Percentiles rank a stretch among this genome's conserved stretches.
Conservation (phyloP, 2,329 filamentous ascomycete genomes). For the Aspergillus chevalieri region DNA sequence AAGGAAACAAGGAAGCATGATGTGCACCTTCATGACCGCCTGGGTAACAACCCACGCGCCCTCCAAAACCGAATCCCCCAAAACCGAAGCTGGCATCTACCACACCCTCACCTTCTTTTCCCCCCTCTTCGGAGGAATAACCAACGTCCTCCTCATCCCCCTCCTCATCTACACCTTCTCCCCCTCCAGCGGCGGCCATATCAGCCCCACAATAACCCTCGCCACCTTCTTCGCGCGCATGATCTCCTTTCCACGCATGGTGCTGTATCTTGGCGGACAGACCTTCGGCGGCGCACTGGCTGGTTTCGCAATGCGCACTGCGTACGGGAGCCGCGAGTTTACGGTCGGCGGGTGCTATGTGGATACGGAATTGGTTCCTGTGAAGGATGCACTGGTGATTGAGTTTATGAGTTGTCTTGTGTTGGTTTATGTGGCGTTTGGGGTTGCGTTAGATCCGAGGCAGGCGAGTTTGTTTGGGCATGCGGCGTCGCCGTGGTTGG, state of each 20-base stretch:
- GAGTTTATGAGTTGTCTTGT: conserved; percentile 45
- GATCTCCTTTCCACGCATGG: conserved; percentile 43
- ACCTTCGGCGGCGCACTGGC: conserved; percentile 37
- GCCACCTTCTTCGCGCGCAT: conserved; percentile 48
- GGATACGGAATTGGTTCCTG: conserved; percentile 29
- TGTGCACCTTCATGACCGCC: conserved; percentile 21
- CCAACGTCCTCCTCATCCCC: conserved; percentile 38
- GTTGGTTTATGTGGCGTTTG: conserved; percentile 47
- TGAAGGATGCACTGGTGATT: conserved; percentile 41
- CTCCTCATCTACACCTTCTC: conserved; percentile 47
- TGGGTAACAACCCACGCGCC: conserved; percentile 18
- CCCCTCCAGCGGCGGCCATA: conserved; percentile 47
- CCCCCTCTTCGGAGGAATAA: conserved; percentile 32
- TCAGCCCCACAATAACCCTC: conserved; percentile 51
- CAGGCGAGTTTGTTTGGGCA: conserved; percentile 47
- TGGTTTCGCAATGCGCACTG: conserved; percentile 30
- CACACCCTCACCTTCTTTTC: conserved; percentile 22
- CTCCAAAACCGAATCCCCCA: conserved; percentile 6
- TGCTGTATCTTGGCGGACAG: conserved; percentile 46
- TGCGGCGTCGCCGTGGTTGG: conserved; percentile 44
- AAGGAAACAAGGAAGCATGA: conserved; percentile 15
- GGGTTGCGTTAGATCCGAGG: conserved; percentile 49
- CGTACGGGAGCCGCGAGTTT: conserved; percentile 22
- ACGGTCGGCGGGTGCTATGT: conserved; percentile 36
- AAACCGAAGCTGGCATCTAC: conserved; percentile 22